phyloP scores from a whole-genome alignment of 108 stramenopile genomes.

The Cyclotella atomus region DNA sequence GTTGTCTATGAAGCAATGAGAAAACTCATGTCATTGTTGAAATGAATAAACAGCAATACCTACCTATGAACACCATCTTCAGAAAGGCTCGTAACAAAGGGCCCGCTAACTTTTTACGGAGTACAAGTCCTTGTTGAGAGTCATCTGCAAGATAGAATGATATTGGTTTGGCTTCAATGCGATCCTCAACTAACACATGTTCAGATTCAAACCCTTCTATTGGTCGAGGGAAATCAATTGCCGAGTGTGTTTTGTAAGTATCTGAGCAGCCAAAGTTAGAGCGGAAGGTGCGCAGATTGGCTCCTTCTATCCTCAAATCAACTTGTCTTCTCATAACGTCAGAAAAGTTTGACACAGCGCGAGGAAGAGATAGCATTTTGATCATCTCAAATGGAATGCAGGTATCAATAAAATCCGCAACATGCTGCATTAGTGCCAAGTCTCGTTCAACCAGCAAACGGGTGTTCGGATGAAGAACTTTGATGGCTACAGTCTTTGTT shows the following conservation, averaged over 20 bases:
- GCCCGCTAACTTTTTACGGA: slow-evolving; percentile 67
- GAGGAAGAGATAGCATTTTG: slow-evolving; percentile 76
- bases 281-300: slow-evolving; percentile 68
- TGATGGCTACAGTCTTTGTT: slow-evolving; percentile 71
- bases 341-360: slow-evolving; percentile 76
- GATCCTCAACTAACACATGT: slow-evolving; percentile 75
- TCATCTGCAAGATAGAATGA: slow-evolving; percentile 67
- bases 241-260: not conserved
- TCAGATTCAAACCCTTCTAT: slow-evolving; percentile 59
- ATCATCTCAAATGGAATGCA: slow-evolving; percentile 68
- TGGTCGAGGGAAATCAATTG: slow-evolving; percentile 76
- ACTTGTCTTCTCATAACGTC: slow-evolving; percentile 72
- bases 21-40: not conserved
- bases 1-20: slow-evolving; percentile 59
- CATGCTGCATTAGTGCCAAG: slow-evolving; percentile 62
- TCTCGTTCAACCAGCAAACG: slow-evolving; percentile 67
- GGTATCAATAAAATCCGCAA: slow-evolving; percentile 60
- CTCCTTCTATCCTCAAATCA: slow-evolving; percentile 78
- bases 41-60: too few species aligned
- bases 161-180: slow-evolving; percentile 75
- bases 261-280: slow-evolving; percentile 68
- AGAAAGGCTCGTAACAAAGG: slow-evolving; percentile 85
- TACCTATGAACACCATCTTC: too few species aligned
- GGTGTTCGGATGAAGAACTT: slow-evolving; percentile 86
- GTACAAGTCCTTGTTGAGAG: slow-evolving; percentile 54